Conservation (phyloP, 78 protist species). For the Dictyostelium capitatum region DNA sequence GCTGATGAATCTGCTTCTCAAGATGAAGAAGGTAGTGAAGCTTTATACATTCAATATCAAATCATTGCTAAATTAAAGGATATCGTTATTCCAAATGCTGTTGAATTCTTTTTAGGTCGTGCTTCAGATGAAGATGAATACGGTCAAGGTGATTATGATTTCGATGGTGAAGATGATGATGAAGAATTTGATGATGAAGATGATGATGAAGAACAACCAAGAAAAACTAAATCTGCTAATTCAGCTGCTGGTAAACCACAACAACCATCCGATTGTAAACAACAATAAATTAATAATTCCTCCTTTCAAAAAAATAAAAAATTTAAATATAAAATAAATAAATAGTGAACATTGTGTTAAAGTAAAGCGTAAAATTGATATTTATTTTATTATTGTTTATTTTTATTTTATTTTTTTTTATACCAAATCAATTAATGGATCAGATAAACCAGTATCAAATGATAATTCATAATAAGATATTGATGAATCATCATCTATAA, state of each 20-base stretch:
- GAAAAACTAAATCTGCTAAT: neutral
- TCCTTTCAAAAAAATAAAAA: no score
- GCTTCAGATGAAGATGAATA: constrained; percentile 20
- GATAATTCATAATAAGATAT: constrained; percentile 25
- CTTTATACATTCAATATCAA: constrained; percentile 42
- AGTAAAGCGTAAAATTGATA: no score
- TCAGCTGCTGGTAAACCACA: constrained; percentile 2
- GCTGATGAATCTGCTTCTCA: neutral
- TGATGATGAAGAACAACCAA: constrained; percentile 45
- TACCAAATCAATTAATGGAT: neutral
- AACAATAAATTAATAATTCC: constrained; percentile 42
- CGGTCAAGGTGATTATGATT: constrained; percentile 4
- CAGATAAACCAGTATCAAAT: constrained; percentile 17
- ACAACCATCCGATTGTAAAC: constrained; percentile 62
- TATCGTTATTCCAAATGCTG: constrained; percentile 63
- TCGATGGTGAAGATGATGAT: constrained; percentile 30
- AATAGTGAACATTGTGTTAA: no score
- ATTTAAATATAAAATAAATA: no score
- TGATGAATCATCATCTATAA: constrained; percentile 19
- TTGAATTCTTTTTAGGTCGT: constrained; percentile 67
- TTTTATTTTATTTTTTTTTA: no score
- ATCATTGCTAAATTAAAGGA: constrained; percentile 23
- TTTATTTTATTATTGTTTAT: no score
- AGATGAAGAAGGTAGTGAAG: constrained; percentile 15
- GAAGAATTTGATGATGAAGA: constrained; percentile 57